Evolutionary conservation across 148 eudicot species (phyloP), one percentile per base, ranked within the genome.

Genomic region (Dysphania ambrosioides): DNA sequence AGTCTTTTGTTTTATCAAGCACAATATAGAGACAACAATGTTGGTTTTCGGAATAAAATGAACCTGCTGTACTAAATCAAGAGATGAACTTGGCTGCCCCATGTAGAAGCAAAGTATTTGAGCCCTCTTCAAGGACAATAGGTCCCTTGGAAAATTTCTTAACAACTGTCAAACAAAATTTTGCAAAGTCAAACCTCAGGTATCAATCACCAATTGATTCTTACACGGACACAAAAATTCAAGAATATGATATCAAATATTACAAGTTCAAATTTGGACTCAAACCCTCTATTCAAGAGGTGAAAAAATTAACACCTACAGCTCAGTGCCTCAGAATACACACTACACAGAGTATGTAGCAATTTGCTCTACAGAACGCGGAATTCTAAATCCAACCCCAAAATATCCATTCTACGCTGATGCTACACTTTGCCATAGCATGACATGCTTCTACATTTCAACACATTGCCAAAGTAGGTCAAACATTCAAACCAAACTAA

Each of bases 71-170:
- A 92, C 93, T 70, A 95, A 87, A 60, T 88, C 78, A 77, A 95
- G 82, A 29, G 80, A 92, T 19, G 82, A 83, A 75, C 82, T 86
- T 38, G 91, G 84, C 81, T 87, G 88, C 74, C 92, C 98, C 93
- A 90, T 89, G 82, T 92, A 95, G 79, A 95, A 95, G 75, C 92
- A 88, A 55, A 92, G 85, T 56, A 92, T 57, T 84, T 95, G 98
- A 82, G 90, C 93, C 83, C 96, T 86, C 83, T 88, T 92, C 72
- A 95, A 81, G 71, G 98, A 92, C 44, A 68, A 81, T 65, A 95
- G 73, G 70, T 95, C 98, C 81, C 82, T 88, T 16, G 98, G 98
- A 82, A 87, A 95, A 61, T 88, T 83, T 23, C 75, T 83, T 57
- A 92, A 40, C 38, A 92, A 81, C 98, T 95, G 88, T 71, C 73